These are phyloP conservation scores for Tulasnella sp. DNA, from an alignment of 768 basidiomycete species.

Conservation along the genomic window DNA sequence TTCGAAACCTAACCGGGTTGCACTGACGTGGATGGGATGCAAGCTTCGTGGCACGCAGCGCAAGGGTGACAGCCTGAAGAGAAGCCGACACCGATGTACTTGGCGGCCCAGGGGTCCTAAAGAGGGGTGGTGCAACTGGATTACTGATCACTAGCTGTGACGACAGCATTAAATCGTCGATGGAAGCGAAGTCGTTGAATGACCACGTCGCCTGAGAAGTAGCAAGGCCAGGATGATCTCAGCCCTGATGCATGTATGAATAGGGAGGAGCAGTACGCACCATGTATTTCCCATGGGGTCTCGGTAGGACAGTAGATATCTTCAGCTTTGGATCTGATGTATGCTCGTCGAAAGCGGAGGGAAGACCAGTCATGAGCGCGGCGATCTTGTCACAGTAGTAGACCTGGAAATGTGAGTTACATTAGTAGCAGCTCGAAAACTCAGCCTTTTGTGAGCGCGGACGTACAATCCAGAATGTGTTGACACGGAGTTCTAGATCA, in stretches of 20 bases:
- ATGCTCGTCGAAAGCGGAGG: slow-evolving; percentile 9
- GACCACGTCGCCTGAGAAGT: slow-evolving; percentile 2
- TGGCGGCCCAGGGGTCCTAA: background rate
- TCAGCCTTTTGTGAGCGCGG: background rate
- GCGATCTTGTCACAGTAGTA: slow-evolving; percentile 6
- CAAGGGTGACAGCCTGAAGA: background rate
- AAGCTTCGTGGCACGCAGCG: background rate
- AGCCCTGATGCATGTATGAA: background rate
- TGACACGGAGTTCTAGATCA: slow-evolving; percentile 6
- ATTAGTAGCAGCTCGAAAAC: background rate
- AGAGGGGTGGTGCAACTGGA: background rate
- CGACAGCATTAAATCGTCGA: slow-evolving; percentile 10
- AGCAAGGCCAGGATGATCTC: background rate
- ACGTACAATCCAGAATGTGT: slow-evolving; percentile 9
- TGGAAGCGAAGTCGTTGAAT: slow-evolving; percentile 1
- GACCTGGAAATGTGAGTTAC: background rate
- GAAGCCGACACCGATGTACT: background rate
- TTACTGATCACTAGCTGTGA: background rate
- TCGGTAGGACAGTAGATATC: slow-evolving; percentile 12
- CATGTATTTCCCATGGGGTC: background rate
- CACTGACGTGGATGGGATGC: background rate
- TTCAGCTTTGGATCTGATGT: background rate
- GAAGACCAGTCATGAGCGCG: slow-evolving; percentile 9
- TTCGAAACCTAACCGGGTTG: background rate
- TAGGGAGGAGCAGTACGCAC: background rate